Evolutionary conservation across 2,329 filamentous ascomycete species (phyloP), one percentile per base, ranked within the genome.

Genomic region (Trichoderma breve): DNA sequence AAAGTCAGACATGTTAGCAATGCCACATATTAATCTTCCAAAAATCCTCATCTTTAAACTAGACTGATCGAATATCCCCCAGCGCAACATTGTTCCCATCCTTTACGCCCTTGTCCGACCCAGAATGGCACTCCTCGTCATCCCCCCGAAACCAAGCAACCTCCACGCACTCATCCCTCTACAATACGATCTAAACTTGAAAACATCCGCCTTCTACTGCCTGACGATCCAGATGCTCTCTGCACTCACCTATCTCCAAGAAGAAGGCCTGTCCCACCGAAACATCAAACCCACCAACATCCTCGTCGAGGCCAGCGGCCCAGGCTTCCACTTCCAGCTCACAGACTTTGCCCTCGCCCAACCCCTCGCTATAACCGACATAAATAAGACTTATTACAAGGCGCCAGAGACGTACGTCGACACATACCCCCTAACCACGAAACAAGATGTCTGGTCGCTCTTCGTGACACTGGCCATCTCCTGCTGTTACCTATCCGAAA

Each of bases 401-500:
- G 65, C 65, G 0, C 65, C 65, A 0, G 65, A 68, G 65, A 47
- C 65, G 24, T 58, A 21, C n/a, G 14, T 7, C 26, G 18, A 39
- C 4, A 30, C 34, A 4, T 68, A 58, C 4, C 65, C 65, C 9
- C 6, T 58, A 18, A 60, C 53, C 12, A 11, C 26, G 12, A 61
- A 69, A 9, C n/a, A 34, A 21, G 65, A 69, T 3, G 65, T 69
- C 26, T 69, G 65, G 65, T 69, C 65, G 8, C 65, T 68, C 18
- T 68, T 60, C 4, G 65, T 60, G 3, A 68, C 65, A 6, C 18
- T 68, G 34, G 53, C 53, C 12, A 24, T 68, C 8, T 7, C 65
- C 34, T 60, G 65, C 26, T 34, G 65, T 4, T 30, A 21, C 18
- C 3, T 68, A 3, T 47, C 65, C 18, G 65, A 68, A 15, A 3